These are phyloP conservation scores for Solanum paucissectum DNA, from an alignment of 257 asterid genomes.

Conservation along the genomic window DNA sequence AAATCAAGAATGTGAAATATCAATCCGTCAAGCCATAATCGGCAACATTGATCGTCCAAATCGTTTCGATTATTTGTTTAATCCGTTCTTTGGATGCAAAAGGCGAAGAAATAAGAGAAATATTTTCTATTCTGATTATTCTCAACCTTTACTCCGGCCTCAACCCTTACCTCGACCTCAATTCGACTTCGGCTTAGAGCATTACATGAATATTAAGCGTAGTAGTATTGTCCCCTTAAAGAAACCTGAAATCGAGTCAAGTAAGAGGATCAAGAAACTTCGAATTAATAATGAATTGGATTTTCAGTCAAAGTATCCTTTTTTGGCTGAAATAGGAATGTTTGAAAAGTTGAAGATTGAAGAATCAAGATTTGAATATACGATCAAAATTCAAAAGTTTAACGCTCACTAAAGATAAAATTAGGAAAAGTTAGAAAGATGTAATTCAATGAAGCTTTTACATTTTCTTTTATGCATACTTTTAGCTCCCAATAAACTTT, in stretches of 20 bases:
- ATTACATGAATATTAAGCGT: not conserved
- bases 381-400: not conserved
- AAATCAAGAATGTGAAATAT: not conserved
- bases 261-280: not conserved
- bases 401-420: not conserved
- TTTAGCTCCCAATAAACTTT: too few species aligned
- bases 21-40: not conserved
- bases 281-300: not conserved
- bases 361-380: not conserved
- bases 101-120: not conserved
- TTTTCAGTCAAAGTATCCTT: not conserved
- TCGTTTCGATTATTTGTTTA: not conserved
- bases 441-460: not conserved
- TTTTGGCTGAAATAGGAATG: not conserved
- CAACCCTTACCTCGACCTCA: not conserved
- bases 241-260: not conserved
- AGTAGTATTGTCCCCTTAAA: not conserved
- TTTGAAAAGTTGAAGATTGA: not conserved
- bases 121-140: not conserved
- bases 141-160: not conserved
- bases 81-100: not conserved
- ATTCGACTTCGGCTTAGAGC: not conserved
- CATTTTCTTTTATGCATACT: not conserved
- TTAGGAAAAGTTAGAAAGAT: not conserved
- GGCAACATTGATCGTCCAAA: not conserved